Percentiles rank a stretch among this genome's conserved stretches.
Evolutionary conservation across 495 filamentous ascomycete species (phyloP).

Genomic region (Cladorrhinum samala): DNA sequence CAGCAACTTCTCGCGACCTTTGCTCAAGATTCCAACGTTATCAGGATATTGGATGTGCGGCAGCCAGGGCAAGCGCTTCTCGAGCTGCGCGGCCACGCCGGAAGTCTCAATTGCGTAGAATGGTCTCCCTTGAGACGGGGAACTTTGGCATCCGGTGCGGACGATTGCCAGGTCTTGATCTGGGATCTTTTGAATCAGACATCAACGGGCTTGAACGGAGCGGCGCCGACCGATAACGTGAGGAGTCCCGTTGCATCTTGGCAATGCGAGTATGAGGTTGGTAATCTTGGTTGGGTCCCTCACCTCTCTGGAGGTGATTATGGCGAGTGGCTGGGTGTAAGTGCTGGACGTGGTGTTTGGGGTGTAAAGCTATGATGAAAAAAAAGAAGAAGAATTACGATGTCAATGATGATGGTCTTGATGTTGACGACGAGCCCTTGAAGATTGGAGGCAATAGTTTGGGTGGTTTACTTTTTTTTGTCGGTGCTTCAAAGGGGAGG

Average conservation of each 20-base stretch:
- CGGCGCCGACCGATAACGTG: constrained; percentile 48
- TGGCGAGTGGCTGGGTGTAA: constrained; percentile 91
- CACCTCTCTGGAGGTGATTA: constrained; percentile 64
- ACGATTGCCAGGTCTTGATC: constrained; percentile 83
- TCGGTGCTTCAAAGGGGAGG: not conserved
- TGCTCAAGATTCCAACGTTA: constrained; percentile 83
- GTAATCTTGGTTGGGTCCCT: constrained; percentile 91
- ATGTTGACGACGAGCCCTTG: not conserved
- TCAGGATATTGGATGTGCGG: constrained; percentile 92
- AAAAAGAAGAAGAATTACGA: not conserved
- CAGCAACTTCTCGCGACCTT: constrained; percentile 94
- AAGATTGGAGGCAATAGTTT: not conserved
- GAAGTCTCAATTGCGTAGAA: constrained; percentile 84
- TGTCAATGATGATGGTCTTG: not conserved
- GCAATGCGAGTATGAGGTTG: constrained; percentile 95
- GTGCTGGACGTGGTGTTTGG: constrained; percentile 86
- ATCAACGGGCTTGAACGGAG: constrained; percentile 43
- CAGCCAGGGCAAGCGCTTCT: constrained; percentile 94
- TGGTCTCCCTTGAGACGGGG: constrained; percentile 88
- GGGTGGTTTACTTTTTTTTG: not conserved
- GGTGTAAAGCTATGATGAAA: constrained; percentile 41
- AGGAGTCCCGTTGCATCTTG: constrained; percentile 75
- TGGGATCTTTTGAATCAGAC: constrained; percentile 83
- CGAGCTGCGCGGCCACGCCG: constrained; percentile 87
- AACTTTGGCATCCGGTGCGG: constrained; percentile 82